Conservation (phyloP, 2,329 filamentous ascomycete genomes). For the Cercospora zeae-maydis region DNA sequence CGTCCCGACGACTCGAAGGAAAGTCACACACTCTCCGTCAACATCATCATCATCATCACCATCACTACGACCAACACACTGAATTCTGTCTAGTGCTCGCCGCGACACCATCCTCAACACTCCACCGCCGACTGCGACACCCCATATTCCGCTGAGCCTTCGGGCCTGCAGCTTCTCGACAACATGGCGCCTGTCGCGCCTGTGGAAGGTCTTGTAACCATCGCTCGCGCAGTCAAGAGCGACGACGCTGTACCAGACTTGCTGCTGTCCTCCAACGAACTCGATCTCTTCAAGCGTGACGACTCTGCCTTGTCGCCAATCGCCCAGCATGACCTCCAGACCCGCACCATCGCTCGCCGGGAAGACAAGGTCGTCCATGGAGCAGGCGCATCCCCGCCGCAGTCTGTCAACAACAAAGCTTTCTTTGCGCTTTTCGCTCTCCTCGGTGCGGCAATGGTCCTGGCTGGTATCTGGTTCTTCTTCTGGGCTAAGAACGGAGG, state of each 20-base stretch:
- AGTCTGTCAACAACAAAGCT: slow-evolving; percentile 50
- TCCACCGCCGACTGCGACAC: background rate
- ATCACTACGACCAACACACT: background rate
- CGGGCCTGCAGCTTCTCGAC: slow-evolving; percentile 29
- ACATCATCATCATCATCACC: background rate
- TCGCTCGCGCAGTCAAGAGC: slow-evolving; percentile 18
- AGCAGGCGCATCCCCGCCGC: slow-evolving; percentile 37
- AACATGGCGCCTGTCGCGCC: slow-evolving; percentile 32
- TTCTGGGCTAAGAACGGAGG: slow-evolving; percentile 97
- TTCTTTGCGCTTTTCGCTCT: slow-evolving; percentile 84
- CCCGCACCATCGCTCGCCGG: slow-evolving; percentile 14
- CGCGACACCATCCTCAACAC: background rate
- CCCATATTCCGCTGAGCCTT: slow-evolving; percentile 26
- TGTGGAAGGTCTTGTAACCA: slow-evolving; percentile 25
- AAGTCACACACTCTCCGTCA: background rate
- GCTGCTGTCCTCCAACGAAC: slow-evolving; percentile 30
- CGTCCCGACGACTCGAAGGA: background rate
- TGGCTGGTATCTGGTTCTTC: slow-evolving; percentile 90
- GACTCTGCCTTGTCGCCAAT: slow-evolving; percentile 9
- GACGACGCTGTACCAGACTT: slow-evolving; percentile 28
- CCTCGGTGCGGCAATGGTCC: slow-evolving; percentile 71
- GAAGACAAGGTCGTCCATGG: slow-evolving; percentile 27
- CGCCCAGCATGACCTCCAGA: slow-evolving; percentile 16
- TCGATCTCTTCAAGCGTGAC: slow-evolving; percentile 26
- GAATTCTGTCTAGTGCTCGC: background rate